Percentiles rank a stretch among this genome's conserved stretches.
These are phyloP conservation scores for Leucaena leucocephala DNA, from an alignment of 306 rosid species.

Conservation along the genomic window DNA sequence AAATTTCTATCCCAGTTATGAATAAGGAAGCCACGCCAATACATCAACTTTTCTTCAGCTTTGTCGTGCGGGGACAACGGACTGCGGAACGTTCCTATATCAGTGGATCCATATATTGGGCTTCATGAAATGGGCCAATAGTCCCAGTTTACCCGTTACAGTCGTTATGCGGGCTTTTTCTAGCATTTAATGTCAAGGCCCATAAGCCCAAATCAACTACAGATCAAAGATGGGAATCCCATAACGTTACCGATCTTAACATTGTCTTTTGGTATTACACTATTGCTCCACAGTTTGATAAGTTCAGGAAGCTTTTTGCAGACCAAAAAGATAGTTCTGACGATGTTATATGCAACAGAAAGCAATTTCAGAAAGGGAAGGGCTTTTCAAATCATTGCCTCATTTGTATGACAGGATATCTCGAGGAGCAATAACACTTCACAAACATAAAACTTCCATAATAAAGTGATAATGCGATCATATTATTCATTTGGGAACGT, in stretches of 20 bases:
- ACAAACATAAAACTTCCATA: slow-evolving; percentile 18
- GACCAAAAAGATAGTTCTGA: slow-evolving; percentile 6
- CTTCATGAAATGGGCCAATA: not conserved
- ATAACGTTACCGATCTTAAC: not conserved
- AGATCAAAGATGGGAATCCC: not conserved
- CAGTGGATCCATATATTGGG: not conserved
- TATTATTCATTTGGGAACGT: slow-evolving; percentile 24
- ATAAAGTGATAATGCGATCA: slow-evolving; percentile 19
- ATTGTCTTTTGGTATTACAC: not conserved
- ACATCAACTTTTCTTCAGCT: not conserved
- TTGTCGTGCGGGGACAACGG: not conserved
- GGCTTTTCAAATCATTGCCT: slow-evolving; percentile 15
- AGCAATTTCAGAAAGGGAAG: slow-evolving; percentile 22
- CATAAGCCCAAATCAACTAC: not conserved
- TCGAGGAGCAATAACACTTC: not conserved
- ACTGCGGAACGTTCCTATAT: not conserved
- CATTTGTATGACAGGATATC: not conserved
- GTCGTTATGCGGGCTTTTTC: not conserved
- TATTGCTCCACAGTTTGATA: not conserved
- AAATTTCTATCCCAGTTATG: not conserved
- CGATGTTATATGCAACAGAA: not conserved
- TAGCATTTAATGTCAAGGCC: not conserved
- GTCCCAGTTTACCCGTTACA: not conserved
- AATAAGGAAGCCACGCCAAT: not conserved
- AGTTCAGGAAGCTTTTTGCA: not conserved